Evolutionary conservation across 2,329 filamentous ascomycete genomes (phyloP).

Genomic region (Botrytis tulipae): DNA sequence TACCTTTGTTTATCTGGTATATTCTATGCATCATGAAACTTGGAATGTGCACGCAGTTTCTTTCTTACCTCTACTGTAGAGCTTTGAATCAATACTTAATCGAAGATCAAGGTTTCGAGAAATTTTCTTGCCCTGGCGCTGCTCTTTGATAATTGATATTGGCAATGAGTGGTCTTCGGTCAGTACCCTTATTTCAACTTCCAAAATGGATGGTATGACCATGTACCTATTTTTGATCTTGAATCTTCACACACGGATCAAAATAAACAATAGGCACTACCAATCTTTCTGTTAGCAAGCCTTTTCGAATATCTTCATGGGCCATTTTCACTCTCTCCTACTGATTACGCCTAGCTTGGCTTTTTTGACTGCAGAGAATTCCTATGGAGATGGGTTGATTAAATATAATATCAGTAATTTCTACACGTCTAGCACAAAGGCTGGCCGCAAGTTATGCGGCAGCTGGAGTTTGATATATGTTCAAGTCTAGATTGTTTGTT

Average conservation of each 20-base stretch:
- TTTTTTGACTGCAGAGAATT: too few relatives aligned
- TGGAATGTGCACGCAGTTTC: conserved; percentile 27
- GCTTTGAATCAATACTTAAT: neutral
- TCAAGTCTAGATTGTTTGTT: neutral
- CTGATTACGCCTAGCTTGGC: neutral
- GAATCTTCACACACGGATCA: conserved; percentile 42
- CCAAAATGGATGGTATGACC: conserved; percentile 46
- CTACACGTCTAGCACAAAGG: neutral
- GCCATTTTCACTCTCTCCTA: neutral
- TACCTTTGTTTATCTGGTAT: conserved; percentile 28
- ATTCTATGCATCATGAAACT: conserved; percentile 34
- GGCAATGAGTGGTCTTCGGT: conserved; percentile 29
- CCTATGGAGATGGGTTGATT: neutral
- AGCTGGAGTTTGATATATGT: neutral
- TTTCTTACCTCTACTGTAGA: neutral
- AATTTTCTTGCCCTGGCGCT: neutral
- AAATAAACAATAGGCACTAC: conserved; percentile 33
- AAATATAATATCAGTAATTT: neutral
- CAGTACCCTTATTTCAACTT: conserved; percentile 40
- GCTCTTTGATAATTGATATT: too few relatives aligned
- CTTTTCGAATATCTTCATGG: neutral
- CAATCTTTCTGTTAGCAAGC: conserved; percentile 27
- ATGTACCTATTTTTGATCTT: conserved; percentile 43
- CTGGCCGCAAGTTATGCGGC: neutral
- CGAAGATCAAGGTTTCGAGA: too few relatives aligned